Evolutionary conservation across 371 early-diverging fungal genomes (phyloP), one percentile per base, ranked within the genome.

Genomic region (Actinomortierella ambigua): DNA sequence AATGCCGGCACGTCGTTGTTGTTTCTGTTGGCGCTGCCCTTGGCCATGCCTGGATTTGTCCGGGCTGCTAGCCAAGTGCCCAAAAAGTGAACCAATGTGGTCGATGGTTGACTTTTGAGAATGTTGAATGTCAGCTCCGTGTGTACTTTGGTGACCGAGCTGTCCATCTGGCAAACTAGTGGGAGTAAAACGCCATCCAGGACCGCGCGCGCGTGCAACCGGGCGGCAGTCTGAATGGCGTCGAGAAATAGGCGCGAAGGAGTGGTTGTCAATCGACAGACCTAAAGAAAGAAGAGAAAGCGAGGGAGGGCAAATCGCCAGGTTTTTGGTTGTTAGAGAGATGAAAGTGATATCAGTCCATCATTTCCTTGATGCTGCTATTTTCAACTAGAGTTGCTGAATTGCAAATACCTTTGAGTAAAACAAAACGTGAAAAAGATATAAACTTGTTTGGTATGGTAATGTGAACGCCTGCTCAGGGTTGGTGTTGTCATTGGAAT

Each of bases 181-280:
- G 65, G 65, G 17, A 65, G 28, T 22, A 70, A 18, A 8, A 65
- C 56, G 11, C 62, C 58, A 39, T 70, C 71, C 22, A 62, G 55
- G 20, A 70, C 48, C 2, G 71, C 71, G 1, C 71, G 71, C 8
- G 62, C 71, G 42, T 65, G 56, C 13, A 50, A 48, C 29, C 48
- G 65, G 9, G 62, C 51, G 22, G 66, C 65, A 39, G 48, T 50
- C 17, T 65, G 23, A 4, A 65, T 18, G 6, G 71, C 53, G 22
- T 70, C 62, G n/a, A 70, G 49, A 24, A 70, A 62, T n/a, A 70
- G 53, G 3, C 71, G 57, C 1, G 71, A 65, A 11, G 71, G 71
- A 0, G 42, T 61, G 9, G 71, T 50, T 13, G 55, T 58, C 1
- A 70, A 22, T 0, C 55, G n/a, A 0, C 53, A 29, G 1, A 56